These are phyloP conservation scores for Cyberlindnera xylosilytica DNA, from an alignment of 805 yeast genomes.

Conservation along the genomic window DNA sequence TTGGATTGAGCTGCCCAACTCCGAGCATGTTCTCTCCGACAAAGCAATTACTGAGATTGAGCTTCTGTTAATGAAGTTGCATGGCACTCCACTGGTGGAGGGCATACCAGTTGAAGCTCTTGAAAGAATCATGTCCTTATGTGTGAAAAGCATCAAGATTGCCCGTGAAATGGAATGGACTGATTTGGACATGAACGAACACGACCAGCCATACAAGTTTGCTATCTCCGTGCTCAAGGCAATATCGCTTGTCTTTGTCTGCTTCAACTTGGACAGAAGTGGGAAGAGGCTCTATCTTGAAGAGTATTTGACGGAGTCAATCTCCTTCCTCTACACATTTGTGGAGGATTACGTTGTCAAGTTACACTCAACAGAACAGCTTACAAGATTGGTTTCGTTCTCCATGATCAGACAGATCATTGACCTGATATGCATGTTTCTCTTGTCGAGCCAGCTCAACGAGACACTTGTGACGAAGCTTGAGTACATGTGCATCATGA, in stretches of 20 bases:
- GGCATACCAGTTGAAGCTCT: constrained; percentile 27
- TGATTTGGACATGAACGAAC: neutral
- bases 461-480: constrained; percentile 56
- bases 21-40: constrained; percentile 20
- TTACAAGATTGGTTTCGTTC: constrained; percentile 2
- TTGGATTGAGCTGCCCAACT: constrained; percentile 25
- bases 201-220: constrained; percentile 1
- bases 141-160: constrained; percentile 28
- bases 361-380: constrained; percentile 5
- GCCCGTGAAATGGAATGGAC: constrained; percentile 24
- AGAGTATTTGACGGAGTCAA: constrained; percentile 37
- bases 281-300: constrained; percentile 48
- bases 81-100: constrained; percentile 12
- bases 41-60: constrained; percentile 24
- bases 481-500: constrained; percentile 46
- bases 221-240: constrained; percentile 16
- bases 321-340: constrained; percentile 36
- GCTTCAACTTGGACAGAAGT: constrained; percentile 37
- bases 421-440: constrained; percentile 20
- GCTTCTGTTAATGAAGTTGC: constrained; percentile 19
- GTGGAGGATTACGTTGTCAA: constrained; percentile 31
- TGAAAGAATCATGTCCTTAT: constrained; percentile 32
- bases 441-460: constrained; percentile 30
- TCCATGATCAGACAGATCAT: constrained; percentile 15
- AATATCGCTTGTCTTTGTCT: constrained; percentile 33